These are phyloP conservation scores for Aspergillus eucalypticola DNA, from an alignment of 2,329 filamentous ascomycete species.

Conservation along the genomic window DNA sequence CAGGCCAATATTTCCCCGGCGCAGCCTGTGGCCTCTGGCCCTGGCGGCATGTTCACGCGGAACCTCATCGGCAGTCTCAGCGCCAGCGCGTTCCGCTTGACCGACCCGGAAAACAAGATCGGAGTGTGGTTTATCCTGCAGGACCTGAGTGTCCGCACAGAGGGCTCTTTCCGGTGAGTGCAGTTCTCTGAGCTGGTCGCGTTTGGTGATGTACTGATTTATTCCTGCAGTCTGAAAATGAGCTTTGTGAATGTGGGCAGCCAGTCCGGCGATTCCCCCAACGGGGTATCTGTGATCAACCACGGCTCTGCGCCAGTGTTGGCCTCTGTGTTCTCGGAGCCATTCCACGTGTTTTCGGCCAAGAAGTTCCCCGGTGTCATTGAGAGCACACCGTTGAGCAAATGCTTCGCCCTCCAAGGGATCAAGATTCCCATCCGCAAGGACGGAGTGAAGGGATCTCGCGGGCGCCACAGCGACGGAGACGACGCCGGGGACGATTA, in stretches of 20 bases:
- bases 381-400: slow-evolving; percentile 87
- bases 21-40: slow-evolving; percentile 45
- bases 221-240: slow-evolving; percentile 59
- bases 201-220: slow-evolving; percentile 13
- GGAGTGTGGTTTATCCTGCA: slow-evolving; percentile 97
- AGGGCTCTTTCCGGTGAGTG: slow-evolving; percentile 79
- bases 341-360: slow-evolving; percentile 91
- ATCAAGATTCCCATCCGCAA: slow-evolving; percentile 97
- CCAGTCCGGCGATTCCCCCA: slow-evolving; percentile 37
- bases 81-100: slow-evolving; percentile 82
- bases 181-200: too few species aligned
- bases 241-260: slow-evolving; percentile 82
- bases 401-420: slow-evolving; percentile 87
- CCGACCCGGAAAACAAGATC: slow-evolving; percentile 74
- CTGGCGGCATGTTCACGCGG: slow-evolving; percentile 85
- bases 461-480: slow-evolving; percentile 36
- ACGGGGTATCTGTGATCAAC: slow-evolving; percentile 59
- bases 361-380: slow-evolving; percentile 99
- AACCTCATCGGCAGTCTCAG: slow-evolving; percentile 92
- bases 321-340: slow-evolving; percentile 80
- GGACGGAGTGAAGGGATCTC: slow-evolving; percentile 61
- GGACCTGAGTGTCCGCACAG: slow-evolving; percentile 89
- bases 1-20: slow-evolving; percentile 39
- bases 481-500: slow-evolving; percentile 37
- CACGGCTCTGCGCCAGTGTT: slow-evolving; percentile 77